A percentile compares a stretch with the other conserved stretches of the same genome.
Conservation (phyloP, 1,139 yeast genomes). For the Kodamaea ohmeri region DNA sequence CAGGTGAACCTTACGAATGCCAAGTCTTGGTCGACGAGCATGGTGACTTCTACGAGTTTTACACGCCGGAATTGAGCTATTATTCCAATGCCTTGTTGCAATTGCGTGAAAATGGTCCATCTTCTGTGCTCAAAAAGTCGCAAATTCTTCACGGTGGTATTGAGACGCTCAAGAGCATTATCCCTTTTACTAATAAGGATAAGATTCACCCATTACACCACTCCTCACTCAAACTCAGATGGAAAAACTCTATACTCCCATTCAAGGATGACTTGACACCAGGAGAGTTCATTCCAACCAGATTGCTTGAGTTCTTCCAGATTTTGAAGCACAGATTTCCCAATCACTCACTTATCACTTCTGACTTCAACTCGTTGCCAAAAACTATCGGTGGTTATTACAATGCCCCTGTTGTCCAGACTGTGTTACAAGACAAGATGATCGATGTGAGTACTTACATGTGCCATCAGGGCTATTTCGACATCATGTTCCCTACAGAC, state of each 20-base stretch:
- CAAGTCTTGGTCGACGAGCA: constrained; percentile 70
- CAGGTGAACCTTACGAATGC: constrained; percentile 74
- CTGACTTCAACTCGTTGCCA: constrained; percentile 71
- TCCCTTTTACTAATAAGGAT: constrained; percentile 35
- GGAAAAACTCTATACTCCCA: constrained; percentile 45
- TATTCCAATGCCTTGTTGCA: constrained; percentile 56
- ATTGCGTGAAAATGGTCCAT: constrained; percentile 49
- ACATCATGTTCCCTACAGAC: constrained; percentile 84
- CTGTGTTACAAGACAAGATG: constrained; percentile 65
- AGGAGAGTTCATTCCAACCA: constrained; percentile 80
- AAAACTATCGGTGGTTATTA: constrained; percentile 60
- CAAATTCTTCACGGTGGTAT: constrained; percentile 21
- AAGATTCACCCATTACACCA: constrained; percentile 42
- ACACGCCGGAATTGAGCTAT: constrained; percentile 63
- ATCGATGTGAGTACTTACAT: constrained; percentile 70
- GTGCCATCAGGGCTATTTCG: constrained; percentile 83
- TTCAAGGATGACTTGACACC: constrained; percentile 66
- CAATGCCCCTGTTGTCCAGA: constrained; percentile 81
- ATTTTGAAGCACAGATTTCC: constrained; percentile 68
- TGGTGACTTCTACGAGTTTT: constrained; percentile 78
- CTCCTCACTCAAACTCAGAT: constrained; percentile 29
- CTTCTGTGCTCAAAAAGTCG: constrained; percentile 30
- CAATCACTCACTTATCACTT: constrained; percentile 65
- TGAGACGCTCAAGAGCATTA: constrained; percentile 26
- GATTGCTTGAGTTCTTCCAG: constrained; percentile 64